Base-by-base conservation (phyloP, 179 eudicot species). In the Spergularia azorica region DNA sequence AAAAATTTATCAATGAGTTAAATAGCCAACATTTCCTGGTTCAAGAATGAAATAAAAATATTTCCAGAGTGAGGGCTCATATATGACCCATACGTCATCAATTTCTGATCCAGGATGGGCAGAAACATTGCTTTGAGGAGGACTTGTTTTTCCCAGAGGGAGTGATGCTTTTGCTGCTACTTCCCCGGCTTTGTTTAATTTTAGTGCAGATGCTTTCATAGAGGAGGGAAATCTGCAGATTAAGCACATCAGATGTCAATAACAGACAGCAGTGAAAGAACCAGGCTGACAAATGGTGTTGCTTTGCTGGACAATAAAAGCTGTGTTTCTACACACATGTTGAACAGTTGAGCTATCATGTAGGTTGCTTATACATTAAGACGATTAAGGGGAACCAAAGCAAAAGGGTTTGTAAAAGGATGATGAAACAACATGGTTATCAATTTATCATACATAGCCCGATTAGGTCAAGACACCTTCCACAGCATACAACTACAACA, bases 221-320 rank as follows among this genome's bases (percentile, higher is more conserved):
- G 86, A 64, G 60, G 91, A 88, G 39, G 90, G 98, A 65, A 95
- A 93, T 84, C 99, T 95, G 86, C 74, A 84, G 65, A 60, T 69
- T n/a, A 57, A 50, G 67, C 68, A 70, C 64, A 52, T 43, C 43
- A 63, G 63, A 71, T 43, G 59, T 69, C 64, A 67, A 9, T 32
- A 51, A 75, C 50, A n/a, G 55, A 14, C 52, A 62, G 43, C 79
- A 17, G 51, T 36, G 52, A 36, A 43, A 51, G 52, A 77, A 52
- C 59, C 71, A 65, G 0, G 56, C 63, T 46, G 5, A 67, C 6
- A 50, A 1, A 51, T 66, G 67, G 62, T 48, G 60, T 60, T 43
- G 41, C 60, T 55, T 14, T 16, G 15, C 74, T 61, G 18, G 43
- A 18, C 7, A 46, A 13, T 26, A 13, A 17, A 11, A 13, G 43